A percentile compares a stretch with the other conserved stretches of the same genome.
phyloP scores from a whole-genome alignment of 257 asterid species.

The Oldenlandia corymbosa region DNA sequence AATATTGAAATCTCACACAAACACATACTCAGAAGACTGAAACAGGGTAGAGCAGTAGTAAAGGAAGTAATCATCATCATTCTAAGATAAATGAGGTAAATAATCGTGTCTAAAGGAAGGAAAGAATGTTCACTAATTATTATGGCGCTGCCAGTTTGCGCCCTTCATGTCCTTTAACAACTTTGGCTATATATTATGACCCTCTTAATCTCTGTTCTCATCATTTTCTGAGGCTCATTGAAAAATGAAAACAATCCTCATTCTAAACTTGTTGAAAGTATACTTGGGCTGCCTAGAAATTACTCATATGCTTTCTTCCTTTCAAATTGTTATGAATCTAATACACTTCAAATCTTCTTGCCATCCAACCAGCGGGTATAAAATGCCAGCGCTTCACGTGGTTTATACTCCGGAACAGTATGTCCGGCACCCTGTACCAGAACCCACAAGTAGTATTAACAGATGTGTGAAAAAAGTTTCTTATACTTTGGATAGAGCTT shows the following conservation, averaged over 20 bases:
- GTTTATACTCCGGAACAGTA: slow-evolving; percentile 92
- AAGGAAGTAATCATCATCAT: too few relatives aligned
- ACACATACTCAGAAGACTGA: too few relatives aligned
- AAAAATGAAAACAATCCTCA: neutral
- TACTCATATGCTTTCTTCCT: neutral
- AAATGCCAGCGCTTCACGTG: slow-evolving; percentile 70
- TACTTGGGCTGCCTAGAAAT: neutral
- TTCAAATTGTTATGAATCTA: neutral
- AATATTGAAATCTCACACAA: too few relatives aligned
- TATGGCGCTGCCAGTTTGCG: too few relatives aligned
- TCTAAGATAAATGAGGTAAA: too few relatives aligned
- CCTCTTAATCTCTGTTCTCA: neutral
- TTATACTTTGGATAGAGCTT: neutral
- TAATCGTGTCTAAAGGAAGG: too few relatives aligned
- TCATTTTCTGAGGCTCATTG: neutral
- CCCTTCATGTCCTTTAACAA: neutral
- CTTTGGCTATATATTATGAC: neutral
- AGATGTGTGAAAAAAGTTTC: neutral
- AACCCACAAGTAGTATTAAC: neutral
- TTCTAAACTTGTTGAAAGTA: neutral
- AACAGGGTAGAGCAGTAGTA: too few relatives aligned
- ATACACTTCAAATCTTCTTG: slow-evolving; percentile 31
- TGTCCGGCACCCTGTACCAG: slow-evolving; percentile 81
- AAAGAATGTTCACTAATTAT: too few relatives aligned
- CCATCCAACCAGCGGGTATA: slow-evolving; percentile 68